phyloP scores from a whole-genome alignment of 2,329 filamentous ascomycete genomes.

The Xylariaceae sp. region DNA sequence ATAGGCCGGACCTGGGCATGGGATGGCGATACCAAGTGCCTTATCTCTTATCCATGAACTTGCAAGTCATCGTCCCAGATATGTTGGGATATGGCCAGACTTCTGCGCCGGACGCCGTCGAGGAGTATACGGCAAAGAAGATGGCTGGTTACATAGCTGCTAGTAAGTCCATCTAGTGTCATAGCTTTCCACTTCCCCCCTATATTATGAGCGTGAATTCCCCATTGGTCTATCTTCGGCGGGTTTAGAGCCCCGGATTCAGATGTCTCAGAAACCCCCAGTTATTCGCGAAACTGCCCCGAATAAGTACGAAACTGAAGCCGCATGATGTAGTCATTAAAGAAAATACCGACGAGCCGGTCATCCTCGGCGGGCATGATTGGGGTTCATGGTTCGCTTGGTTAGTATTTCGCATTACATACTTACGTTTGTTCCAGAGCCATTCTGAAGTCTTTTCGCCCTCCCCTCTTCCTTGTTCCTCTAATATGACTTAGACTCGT shows the following conservation, averaged over 20 bases:
- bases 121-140: slow-evolving; percentile 71
- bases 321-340: slow-evolving; percentile 50
- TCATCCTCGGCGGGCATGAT: slow-evolving; percentile 90
- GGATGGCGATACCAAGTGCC: slow-evolving; percentile 93
- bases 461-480: background rate
- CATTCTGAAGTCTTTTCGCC: background rate
- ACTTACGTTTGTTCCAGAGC: background rate
- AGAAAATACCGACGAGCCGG: slow-evolving; percentile 53
- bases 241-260: background rate
- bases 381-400: slow-evolving; percentile 85
- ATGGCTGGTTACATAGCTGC: slow-evolving; percentile 75
- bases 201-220: background rate
- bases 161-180: slow-evolving; percentile 21
- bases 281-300: background rate
- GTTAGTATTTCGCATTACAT: slow-evolving; percentile 18
- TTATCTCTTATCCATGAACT: slow-evolving; percentile 67
- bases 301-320: background rate
- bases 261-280: background rate
- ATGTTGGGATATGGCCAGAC: slow-evolving; percentile 85
- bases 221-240: background rate
- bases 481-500: background rate
- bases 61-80: slow-evolving; percentile 82
- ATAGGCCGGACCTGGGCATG: slow-evolving; percentile 81
- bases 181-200: background rate
- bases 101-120: slow-evolving; percentile 63